Percentiles rank a stretch among this genome's conserved stretches.
phyloP scores from a whole-genome alignment of 352 stramenopile genomes.

The Phytopythium sindhum region DNA sequence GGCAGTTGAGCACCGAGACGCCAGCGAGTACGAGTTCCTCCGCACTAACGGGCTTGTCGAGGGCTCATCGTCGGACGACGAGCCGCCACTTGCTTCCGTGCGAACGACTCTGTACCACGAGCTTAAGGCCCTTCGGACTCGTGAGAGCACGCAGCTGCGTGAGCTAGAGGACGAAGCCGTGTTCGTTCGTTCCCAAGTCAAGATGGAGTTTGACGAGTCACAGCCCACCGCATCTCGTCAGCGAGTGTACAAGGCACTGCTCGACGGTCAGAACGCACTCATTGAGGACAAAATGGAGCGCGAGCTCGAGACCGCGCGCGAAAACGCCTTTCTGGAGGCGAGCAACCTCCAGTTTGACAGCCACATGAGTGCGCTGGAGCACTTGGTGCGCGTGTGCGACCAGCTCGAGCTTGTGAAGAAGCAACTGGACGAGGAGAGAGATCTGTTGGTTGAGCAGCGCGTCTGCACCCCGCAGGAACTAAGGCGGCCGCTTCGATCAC shows the following conservation, averaged over 20 bases:
- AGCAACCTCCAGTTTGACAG: conserved; percentile 19
- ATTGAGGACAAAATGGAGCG: conserved; percentile 64
- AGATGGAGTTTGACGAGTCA: conserved; percentile 12
- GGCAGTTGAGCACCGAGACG: not conserved
- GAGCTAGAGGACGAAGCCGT: conserved; percentile 13
- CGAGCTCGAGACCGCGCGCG: conserved; percentile 29
- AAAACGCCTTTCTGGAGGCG: conserved; percentile 27
- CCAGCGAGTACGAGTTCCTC: conserved; percentile 1
- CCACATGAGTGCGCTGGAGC: conserved; percentile 18
- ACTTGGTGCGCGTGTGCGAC: conserved; percentile 21
- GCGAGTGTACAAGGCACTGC: conserved; percentile 36
- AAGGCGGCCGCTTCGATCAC: not conserved
- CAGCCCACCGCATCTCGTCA: conserved; percentile 21
- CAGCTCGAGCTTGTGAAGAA: conserved; percentile 11
- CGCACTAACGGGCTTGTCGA: not conserved
- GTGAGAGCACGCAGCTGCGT: not conserved
- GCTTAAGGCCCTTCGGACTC: conserved; percentile 1
- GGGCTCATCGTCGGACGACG: not conserved
- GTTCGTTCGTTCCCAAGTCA: conserved; percentile 7
- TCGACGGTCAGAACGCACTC: conserved; percentile 38
- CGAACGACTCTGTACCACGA: conserved; percentile 12
- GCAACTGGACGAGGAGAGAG: conserved; percentile 12
- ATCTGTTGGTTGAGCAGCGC: conserved; percentile 18
- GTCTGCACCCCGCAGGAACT: conserved; percentile 16
- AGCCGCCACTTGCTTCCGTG: not conserved